phyloP scores from a whole-genome alignment of 1,284 basidiomycete species.

The Puccinia triticina region DNA sequence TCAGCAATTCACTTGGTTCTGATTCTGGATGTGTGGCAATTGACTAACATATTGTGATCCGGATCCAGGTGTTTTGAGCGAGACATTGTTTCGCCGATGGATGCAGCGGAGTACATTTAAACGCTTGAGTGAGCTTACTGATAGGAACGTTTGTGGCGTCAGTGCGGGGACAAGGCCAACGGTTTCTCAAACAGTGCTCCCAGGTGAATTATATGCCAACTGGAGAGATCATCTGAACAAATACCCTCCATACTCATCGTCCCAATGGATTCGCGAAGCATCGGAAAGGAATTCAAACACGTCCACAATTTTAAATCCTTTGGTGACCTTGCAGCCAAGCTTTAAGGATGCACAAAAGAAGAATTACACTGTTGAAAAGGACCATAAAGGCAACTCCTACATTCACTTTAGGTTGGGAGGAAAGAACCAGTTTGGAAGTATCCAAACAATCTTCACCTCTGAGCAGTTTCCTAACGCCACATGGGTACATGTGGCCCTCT shows the following conservation, averaged over 20 bases:
- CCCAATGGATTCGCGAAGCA: background rate
- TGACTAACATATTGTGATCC: background rate
- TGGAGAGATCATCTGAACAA: background rate
- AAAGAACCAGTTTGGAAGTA: constrained; percentile 9
- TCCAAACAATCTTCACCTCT: background rate
- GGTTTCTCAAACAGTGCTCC: background rate
- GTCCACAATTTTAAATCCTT: background rate
- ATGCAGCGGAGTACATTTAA: background rate
- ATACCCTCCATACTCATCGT: background rate
- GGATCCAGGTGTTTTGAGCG: constrained; percentile 5
- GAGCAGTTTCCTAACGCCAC: constrained; percentile 4
- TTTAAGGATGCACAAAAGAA: constrained; percentile 5
- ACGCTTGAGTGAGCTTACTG: background rate
- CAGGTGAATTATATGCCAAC: background rate
- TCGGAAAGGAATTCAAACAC: background rate
- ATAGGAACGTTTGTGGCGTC: background rate
- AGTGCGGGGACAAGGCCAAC: background rate
- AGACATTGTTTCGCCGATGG: constrained; percentile 18
- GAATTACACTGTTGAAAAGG: constrained; percentile 1
- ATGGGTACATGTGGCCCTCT: background rate
- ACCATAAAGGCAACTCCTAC: constrained; percentile 7
- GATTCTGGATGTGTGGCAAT: too few species aligned
- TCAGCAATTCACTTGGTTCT: background rate
- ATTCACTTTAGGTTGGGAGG: background rate
- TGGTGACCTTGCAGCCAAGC: background rate